Conservation (phyloP, 495 filamentous ascomycete genomes). For the Penicillium coprophilum region DNA sequence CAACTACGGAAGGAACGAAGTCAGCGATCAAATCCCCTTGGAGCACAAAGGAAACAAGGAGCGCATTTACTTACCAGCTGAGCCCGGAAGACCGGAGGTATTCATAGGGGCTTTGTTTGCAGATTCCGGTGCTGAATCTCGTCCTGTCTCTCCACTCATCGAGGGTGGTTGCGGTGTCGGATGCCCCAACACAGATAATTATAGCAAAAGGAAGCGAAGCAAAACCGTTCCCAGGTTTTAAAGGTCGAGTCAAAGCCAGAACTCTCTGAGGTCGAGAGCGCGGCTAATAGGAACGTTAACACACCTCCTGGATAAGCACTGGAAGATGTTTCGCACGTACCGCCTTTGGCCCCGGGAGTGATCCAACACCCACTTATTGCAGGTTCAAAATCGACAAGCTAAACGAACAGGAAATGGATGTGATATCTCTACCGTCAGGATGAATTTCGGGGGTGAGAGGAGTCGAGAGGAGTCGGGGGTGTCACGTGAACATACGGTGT, state of each 20-base stretch:
- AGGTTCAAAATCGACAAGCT: constrained; percentile 11
- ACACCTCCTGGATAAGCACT: constrained; percentile 43
- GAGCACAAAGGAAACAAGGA: neutral
- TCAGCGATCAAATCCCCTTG: constrained; percentile 13
- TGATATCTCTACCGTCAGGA: constrained; percentile 1
- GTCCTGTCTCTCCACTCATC: constrained; percentile 42
- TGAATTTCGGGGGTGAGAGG: constrained; percentile 12
- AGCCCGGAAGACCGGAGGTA: constrained; percentile 30
- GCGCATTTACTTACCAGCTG: constrained; percentile 22
- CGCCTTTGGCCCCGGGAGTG: constrained; percentile 25
- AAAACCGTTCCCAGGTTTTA: constrained; percentile 5
- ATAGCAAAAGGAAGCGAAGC: constrained; percentile 10
- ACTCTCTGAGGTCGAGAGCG: constrained; percentile 19
- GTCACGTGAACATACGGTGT: constrained; percentile 26
- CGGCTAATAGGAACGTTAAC: constrained; percentile 29
- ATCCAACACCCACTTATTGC: constrained; percentile 19
- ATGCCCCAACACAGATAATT: constrained; percentile 10
- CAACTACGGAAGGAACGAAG: constrained; percentile 24
- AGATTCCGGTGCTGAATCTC: constrained; percentile 34
- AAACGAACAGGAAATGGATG: constrained; percentile 12
- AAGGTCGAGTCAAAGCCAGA: constrained; percentile 9
- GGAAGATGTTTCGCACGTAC: constrained; percentile 24
- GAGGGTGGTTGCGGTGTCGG: constrained; percentile 27
- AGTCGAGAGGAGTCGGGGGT: constrained; percentile 29
- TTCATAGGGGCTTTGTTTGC: constrained; percentile 41